Percentiles rank a stretch among this genome's conserved stretches.
Conservation (phyloP, 805 yeast genomes). For the Candida sphagnicola region DNA sequence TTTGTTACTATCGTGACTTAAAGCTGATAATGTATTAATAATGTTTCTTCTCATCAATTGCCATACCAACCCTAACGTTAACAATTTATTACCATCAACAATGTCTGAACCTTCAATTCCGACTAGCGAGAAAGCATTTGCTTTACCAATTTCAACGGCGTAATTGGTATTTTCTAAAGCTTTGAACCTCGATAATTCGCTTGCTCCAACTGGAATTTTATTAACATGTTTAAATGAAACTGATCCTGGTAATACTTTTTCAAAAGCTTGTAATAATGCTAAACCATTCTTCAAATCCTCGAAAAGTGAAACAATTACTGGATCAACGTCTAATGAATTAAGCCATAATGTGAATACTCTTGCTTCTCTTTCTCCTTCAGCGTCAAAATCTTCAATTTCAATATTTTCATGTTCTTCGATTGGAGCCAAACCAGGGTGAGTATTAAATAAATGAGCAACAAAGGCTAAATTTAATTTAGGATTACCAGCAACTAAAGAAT, state of each 20-base stretch:
- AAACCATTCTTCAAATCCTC: constrained; percentile 95
- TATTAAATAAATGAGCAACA: constrained; percentile 95
- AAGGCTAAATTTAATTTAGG: constrained; percentile 95
- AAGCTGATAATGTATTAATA: constrained; percentile 69
- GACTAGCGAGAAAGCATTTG: constrained; percentile 86
- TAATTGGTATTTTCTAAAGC: constrained; percentile 97
- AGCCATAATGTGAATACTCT: constrained; percentile 97
- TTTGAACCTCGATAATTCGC: constrained; percentile 83
- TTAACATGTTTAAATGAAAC: constrained; percentile 78
- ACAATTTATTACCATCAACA: constrained; percentile 84
- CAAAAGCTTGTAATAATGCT: constrained; percentile 85
- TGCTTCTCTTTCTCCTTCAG: constrained; percentile 99
- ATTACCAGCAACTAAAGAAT: constrained; percentile 89
- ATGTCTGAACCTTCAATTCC: constrained; percentile 99
- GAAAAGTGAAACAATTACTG: constrained; percentile 85
- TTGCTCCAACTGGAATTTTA: constrained; percentile 72
- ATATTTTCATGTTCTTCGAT: constrained; percentile 86
- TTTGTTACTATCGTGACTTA: constrained; percentile 56
- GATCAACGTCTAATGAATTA: constrained; percentile 93
- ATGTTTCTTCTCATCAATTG: constrained; percentile 98
- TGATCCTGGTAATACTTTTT: constrained; percentile 91
- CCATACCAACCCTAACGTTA: constrained; percentile 94
- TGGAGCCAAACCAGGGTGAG: constrained; percentile 95
- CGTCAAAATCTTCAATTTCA: constrained; percentile 96
- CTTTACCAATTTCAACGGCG: constrained; percentile 95